Evolutionary conservation across 805 yeast species (phyloP).

Genomic region (Jamesozyma spencerorum): DNA sequence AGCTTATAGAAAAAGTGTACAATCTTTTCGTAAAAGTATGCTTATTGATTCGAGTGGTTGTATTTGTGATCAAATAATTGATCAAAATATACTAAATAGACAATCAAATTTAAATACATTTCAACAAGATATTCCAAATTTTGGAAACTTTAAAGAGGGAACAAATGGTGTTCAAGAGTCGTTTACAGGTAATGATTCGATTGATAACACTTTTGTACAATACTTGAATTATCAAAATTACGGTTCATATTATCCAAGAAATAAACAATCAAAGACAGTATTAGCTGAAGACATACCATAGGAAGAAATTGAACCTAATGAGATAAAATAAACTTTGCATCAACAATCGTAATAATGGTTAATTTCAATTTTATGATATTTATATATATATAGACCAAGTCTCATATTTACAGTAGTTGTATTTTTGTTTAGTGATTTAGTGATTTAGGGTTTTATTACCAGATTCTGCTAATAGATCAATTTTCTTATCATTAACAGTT

Average conservation of each 20-base stretch:
- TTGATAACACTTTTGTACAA: conserved; percentile 9
- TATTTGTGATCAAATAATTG: background rate
- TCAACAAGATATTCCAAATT: conserved; percentile 3
- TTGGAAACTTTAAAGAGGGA: no score
- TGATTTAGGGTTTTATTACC: background rate
- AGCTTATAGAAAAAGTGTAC: conserved; percentile 31
- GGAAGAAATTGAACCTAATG: background rate
- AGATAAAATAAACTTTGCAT: no score
- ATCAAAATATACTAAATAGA: background rate
- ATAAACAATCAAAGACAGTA: no score
- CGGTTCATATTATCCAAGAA: conserved; percentile 25
- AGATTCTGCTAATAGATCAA: conserved; percentile 44
- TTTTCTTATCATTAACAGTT: conserved; percentile 36
- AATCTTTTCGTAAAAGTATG: conserved; percentile 7
- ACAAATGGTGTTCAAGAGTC: background rate
- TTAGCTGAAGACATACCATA: background rate
- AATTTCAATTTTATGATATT: no score
- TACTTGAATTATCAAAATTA: conserved; percentile 20
- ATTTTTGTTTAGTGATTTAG: background rate
- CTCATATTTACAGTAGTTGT: background rate
- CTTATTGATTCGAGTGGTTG: no score
- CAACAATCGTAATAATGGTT: no score
- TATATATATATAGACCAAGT: no score
- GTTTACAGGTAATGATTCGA: no score
- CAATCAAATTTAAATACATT: background rate